Percentiles rank a stretch among this genome's conserved stretches.
These are phyloP conservation scores for Sinapis alba DNA, from an alignment of 441 rosid species.

Conservation along the genomic window DNA sequence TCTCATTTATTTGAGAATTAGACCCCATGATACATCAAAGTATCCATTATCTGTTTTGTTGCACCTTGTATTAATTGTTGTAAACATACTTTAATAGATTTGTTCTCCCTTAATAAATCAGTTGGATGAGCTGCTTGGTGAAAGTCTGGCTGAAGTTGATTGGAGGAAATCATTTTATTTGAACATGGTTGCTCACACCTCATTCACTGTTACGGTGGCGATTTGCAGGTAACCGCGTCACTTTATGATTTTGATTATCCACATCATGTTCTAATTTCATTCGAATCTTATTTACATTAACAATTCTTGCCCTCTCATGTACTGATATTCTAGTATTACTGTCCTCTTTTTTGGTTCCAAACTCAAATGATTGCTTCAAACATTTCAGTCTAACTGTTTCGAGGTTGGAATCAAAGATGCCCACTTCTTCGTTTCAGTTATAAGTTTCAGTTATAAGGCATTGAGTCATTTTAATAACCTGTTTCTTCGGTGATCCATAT, in stretches of 20 bases:
- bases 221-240: slow-evolving; percentile 79
- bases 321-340: background rate
- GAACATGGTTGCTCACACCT: slow-evolving; percentile 90
- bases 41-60: background rate
- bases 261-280: slow-evolving; percentile 4
- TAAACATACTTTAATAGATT: no score
- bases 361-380: background rate
- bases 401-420: slow-evolving; percentile 7
- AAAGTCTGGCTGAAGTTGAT: slow-evolving; percentile 69
- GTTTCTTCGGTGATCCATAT: background rate
- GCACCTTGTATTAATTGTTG: background rate
- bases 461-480: slow-evolving; percentile 6
- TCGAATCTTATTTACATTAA: slow-evolving; percentile 8
- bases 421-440: background rate
- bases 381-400: slow-evolving; percentile 8
- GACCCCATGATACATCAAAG: background rate
- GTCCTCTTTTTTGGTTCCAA: background rate
- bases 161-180: slow-evolving; percentile 96
- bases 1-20: slow-evolving; percentile 1
- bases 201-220: slow-evolving; percentile 88
- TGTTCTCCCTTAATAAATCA: slow-evolving; percentile 45
- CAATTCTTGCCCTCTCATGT: background rate
- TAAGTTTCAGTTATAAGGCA: background rate
- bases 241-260: slow-evolving; percentile 6
- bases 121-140: slow-evolving; percentile 79